Percentiles rank a stretch among this genome's conserved stretches.
Conservation (phyloP, 305 asterid species). For the Nicotiana rustica region DNA sequence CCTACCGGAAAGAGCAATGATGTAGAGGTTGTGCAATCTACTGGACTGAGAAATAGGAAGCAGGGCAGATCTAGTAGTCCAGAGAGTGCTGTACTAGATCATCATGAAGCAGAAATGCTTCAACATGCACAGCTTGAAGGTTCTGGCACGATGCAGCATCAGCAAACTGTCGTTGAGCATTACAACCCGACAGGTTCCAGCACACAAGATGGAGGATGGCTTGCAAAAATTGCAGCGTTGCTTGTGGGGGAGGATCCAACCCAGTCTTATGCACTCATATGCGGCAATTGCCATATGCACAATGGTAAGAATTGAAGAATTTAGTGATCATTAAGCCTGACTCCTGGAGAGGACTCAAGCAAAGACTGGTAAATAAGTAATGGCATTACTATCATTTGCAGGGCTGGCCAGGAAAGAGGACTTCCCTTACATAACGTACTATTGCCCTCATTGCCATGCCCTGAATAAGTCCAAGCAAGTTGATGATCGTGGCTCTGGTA, state of each 20-base stretch:
- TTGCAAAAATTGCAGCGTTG: slow-evolving; percentile 84
- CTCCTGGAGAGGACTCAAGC: background rate
- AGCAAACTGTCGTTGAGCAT: slow-evolving; percentile 76
- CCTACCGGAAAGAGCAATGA: slow-evolving; percentile 73
- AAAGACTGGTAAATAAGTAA: slow-evolving; percentile 20
- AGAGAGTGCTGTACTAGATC: slow-evolving; percentile 46
- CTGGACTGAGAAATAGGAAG: slow-evolving; percentile 82
- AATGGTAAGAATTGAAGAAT: slow-evolving; percentile 61
- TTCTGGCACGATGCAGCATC: slow-evolving; percentile 52
- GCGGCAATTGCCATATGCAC: slow-evolving; percentile 94
- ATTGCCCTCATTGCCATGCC: slow-evolving; percentile 91
- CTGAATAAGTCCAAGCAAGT: slow-evolving; percentile 67
- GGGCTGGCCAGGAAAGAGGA: slow-evolving; percentile 96
- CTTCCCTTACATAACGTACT: slow-evolving; percentile 75
- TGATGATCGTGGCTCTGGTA: slow-evolving; percentile 50
- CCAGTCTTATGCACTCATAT: slow-evolving; percentile 85
- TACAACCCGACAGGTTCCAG: slow-evolving; percentile 55
- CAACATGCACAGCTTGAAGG: slow-evolving; percentile 47
- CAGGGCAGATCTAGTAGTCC: slow-evolving; percentile 48
- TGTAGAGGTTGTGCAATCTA: slow-evolving; percentile 61
- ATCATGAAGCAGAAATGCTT: slow-evolving; percentile 51
- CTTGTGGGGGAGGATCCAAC: slow-evolving; percentile 95
- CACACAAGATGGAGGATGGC: slow-evolving; percentile 77
- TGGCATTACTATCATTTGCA: slow-evolving; percentile 44
- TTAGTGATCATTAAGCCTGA: background rate